phyloP scores from a whole-genome alignment of 208 protist species.

The Blastocrithidia nonstop region DNA sequence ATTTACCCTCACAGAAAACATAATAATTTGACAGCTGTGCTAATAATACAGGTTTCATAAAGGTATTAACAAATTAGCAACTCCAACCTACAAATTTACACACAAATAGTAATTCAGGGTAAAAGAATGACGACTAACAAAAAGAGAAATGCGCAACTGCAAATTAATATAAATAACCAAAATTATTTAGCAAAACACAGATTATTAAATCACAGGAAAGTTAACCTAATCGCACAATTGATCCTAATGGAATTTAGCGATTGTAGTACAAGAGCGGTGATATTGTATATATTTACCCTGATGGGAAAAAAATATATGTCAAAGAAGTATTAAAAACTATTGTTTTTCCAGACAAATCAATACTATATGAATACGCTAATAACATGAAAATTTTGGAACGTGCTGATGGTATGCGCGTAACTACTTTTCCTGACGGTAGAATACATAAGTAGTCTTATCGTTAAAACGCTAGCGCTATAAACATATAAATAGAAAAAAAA shows the following conservation, averaged over 20 bases:
- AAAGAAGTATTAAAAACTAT: slow-evolving; percentile 42
- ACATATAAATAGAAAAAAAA: background rate
- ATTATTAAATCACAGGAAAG: too few relatives aligned
- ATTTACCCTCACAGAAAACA: too few relatives aligned
- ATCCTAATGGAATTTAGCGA: slow-evolving; percentile 69
- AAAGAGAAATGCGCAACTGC: too few relatives aligned
- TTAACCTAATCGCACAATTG: too few relatives aligned
- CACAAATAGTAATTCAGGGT: too few relatives aligned
- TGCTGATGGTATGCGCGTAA: slow-evolving; percentile 59
- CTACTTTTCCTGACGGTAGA: slow-evolving; percentile 56
- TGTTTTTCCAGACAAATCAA: slow-evolving; percentile 38
- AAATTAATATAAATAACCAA: too few relatives aligned
- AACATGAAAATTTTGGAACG: slow-evolving; percentile 55
- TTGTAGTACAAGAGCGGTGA: slow-evolving; percentile 62
- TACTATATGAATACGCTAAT: slow-evolving; percentile 65
- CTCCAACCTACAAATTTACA: too few relatives aligned
- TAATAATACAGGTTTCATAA: too few relatives aligned
- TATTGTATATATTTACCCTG: slow-evolving; percentile 22
- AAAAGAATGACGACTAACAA: too few relatives aligned
- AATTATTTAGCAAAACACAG: too few relatives aligned
- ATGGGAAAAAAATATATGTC: slow-evolving; percentile 55
- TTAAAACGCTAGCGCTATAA: slow-evolving; percentile 6
- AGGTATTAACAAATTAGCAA: too few relatives aligned
- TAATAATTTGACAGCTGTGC: too few relatives aligned
- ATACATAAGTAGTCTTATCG: slow-evolving; percentile 27